These are phyloP conservation scores for Backusella tarrabulga DNA, from an alignment of 192 early-diverging fungal species.

Conservation along the genomic window DNA sequence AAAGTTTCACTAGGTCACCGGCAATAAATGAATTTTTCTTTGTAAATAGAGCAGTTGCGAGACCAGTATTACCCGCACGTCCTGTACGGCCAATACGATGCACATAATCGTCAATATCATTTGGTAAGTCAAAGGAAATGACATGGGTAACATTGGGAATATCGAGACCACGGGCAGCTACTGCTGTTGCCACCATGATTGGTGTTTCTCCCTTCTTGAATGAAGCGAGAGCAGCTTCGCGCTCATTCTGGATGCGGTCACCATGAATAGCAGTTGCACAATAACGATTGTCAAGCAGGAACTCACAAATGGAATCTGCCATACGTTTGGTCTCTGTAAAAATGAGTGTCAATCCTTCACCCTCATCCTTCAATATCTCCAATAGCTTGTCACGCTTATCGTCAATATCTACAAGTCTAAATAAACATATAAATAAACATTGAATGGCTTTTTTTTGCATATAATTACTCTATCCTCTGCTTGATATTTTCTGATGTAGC, in stretches of 20 bases:
- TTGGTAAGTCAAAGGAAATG: conserved; percentile 95
- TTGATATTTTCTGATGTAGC: conserved; percentile 87
- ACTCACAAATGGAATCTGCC: conserved; percentile 80
- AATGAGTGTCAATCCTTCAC: conserved; percentile 85
- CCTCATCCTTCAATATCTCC: conserved; percentile 73
- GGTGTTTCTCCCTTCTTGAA: conserved; percentile 84
- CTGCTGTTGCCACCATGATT: conserved; percentile 96
- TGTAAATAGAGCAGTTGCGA: conserved; percentile 93
- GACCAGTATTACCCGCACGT: conserved; percentile 92
- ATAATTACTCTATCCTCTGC: conserved; percentile 74
- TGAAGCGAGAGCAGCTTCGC: conserved; percentile 91
- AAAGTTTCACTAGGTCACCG: conserved; percentile 76
- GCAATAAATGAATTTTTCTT: conserved; percentile 74
- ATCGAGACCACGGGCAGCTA: conserved; percentile 94
- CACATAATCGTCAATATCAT: conserved; percentile 94
- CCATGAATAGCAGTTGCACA: conserved; percentile 93
- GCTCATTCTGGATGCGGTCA: conserved; percentile 93
- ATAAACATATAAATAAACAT: conserved; percentile 24
- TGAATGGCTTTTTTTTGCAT: conserved; percentile 56
- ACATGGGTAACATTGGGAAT: conserved; percentile 85
- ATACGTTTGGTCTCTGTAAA: conserved; percentile 95
- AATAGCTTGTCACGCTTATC: conserved; percentile 80
- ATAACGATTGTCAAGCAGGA: conserved; percentile 80
- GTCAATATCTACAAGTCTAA: conserved; percentile 51
- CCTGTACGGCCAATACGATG: conserved; percentile 97